phyloP scores from a whole-genome alignment of 768 basidiomycete species.

The Kwoniella shandongensis region DNA sequence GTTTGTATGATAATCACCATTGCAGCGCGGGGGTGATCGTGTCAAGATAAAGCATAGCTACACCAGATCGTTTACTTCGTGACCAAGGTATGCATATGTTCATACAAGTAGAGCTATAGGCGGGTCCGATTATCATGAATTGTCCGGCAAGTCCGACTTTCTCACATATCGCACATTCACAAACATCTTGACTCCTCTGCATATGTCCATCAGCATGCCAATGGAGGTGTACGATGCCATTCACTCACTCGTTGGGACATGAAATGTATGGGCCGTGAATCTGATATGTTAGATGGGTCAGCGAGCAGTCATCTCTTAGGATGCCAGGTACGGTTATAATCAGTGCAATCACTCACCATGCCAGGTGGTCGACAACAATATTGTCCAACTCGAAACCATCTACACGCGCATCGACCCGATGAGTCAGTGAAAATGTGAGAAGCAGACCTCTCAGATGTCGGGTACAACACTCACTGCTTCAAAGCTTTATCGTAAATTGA shows the following conservation, averaged over 20 bases:
- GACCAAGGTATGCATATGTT: too few species aligned
- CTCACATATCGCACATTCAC: slow-evolving; percentile 4
- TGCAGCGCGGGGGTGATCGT: too few species aligned
- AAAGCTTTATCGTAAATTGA: slow-evolving; percentile 7
- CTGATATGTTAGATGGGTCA: not conserved
- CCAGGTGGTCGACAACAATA: slow-evolving; percentile 20
- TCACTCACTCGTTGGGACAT: slow-evolving; percentile 11
- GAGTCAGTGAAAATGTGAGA: too few species aligned
- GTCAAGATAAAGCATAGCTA: too few species aligned
- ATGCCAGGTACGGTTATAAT: not conserved
- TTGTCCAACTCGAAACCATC: slow-evolving; percentile 8
- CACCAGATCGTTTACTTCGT: too few species aligned
- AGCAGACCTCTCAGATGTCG: too few species aligned
- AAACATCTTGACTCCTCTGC: slow-evolving; percentile 12
- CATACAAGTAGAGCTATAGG: too few species aligned
- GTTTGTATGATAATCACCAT: too few species aligned
- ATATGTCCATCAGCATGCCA: not conserved
- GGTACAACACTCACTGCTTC: too few species aligned
- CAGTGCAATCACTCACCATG: slow-evolving; percentile 6
- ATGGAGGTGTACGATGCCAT: not conserved
- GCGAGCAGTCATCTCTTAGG: not conserved
- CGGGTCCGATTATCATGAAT: not conserved
- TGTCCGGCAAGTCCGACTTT: slow-evolving; percentile 3
- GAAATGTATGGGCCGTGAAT: slow-evolving; percentile 6
- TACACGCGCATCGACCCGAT: too few species aligned